Conservation (phyloP, 129 eudicot genomes). For the Oenanthe sinensis region DNA sequence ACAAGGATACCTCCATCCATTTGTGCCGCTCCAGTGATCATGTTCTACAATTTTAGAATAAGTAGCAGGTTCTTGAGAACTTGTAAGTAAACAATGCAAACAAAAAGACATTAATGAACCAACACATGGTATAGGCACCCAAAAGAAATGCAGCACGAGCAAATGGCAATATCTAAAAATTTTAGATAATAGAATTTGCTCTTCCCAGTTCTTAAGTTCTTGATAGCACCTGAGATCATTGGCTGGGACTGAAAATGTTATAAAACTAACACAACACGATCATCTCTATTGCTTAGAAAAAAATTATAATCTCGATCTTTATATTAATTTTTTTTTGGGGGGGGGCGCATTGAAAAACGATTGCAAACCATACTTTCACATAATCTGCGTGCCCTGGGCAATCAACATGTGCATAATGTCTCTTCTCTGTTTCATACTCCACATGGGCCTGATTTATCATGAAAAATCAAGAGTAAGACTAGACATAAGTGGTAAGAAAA, state of each 20-base stretch:
- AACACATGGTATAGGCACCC: neutral
- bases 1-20: constrained; percentile 29
- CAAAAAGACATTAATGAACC: neutral
- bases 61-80: neutral
- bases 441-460: constrained; percentile 15
- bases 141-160: neutral
- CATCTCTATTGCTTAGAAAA: neutral
- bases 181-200: neutral
- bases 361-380: constrained; percentile 8
- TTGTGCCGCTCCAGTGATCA: constrained; percentile 28
- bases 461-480: neutral
- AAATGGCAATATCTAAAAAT: neutral
- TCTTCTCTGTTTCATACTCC: constrained; percentile 18
- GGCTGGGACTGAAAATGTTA: neutral
- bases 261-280: neutral
- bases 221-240: neutral
- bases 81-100: neutral
- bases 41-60: constrained; percentile 17
- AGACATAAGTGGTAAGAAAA: neutral
- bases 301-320: neutral
- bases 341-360: neutral
- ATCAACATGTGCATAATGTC: constrained; percentile 19
- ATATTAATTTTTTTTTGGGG: too few relatives aligned
- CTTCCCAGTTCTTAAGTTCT: neutral
- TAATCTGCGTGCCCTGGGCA: constrained; percentile 22